A percentile compares a stretch with the other conserved stretches of the same genome.
These are phyloP conservation scores for Hymenoscyphus infarciens DNA, from an alignment of 2,329 filamentous ascomycete genomes.

Conservation along the genomic window DNA sequence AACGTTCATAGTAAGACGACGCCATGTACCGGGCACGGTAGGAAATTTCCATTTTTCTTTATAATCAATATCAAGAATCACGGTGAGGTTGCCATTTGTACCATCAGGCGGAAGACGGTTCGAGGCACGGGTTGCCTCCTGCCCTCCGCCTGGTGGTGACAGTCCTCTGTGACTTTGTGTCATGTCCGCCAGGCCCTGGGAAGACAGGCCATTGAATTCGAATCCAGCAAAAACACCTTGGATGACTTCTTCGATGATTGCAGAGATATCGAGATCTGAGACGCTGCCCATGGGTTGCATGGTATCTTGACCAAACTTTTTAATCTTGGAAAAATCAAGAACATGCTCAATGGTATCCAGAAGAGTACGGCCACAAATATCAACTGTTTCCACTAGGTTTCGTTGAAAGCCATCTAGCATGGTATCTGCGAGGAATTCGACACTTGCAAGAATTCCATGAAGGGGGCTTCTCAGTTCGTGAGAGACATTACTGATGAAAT, in stretches of 20 bases:
- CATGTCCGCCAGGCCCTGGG: conserved; percentile 27
- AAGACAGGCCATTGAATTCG: conserved; percentile 31
- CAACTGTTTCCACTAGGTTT: conserved; percentile 34
- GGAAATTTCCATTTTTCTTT: conserved; percentile 34
- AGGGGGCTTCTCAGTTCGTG: conserved; percentile 54
- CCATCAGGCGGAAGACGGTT: neutral
- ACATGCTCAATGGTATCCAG: conserved; percentile 38
- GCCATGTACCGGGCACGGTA: conserved; percentile 29
- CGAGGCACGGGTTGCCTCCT: neutral
- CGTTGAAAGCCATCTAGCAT: conserved; percentile 33
- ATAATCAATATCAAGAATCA: conserved; percentile 43
- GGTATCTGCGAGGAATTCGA: conserved; percentile 47
- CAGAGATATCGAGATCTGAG: conserved; percentile 33
- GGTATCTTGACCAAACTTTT: conserved; percentile 21
- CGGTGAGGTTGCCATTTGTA: conserved; percentile 35
- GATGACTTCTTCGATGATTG: conserved; percentile 37
- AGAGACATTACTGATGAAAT: conserved; percentile 55
- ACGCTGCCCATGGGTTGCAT: conserved; percentile 25
- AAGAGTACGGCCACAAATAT: conserved; percentile 36
- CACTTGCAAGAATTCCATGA: conserved; percentile 51
- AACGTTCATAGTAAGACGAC: conserved; percentile 54
- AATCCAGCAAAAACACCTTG: conserved; percentile 38
- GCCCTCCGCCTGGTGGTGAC: neutral
- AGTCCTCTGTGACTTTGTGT: conserved; percentile 16
- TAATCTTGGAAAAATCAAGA: conserved; percentile 39